A percentile compares a stretch with the other conserved stretches of the same genome.
These are phyloP conservation scores for Diaporthe citrichinensis DNA, from an alignment of 2,329 filamentous ascomycete genomes.

Conservation along the genomic window DNA sequence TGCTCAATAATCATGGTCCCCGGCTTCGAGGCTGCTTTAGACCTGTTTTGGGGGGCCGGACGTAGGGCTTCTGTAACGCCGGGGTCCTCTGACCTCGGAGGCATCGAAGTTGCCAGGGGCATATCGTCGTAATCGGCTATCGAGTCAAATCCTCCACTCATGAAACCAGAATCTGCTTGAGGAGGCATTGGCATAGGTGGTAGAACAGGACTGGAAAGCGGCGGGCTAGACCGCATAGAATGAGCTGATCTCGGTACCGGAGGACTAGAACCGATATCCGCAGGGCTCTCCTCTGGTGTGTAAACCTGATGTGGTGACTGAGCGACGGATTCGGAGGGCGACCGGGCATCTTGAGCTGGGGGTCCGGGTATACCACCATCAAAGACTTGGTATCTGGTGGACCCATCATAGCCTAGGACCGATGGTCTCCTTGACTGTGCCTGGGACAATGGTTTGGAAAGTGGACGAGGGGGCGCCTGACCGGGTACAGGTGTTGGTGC, in stretches of 20 bases:
- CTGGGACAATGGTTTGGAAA: constrained; percentile 50
- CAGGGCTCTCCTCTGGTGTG: constrained; percentile 76
- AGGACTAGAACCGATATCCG: constrained; percentile 90
- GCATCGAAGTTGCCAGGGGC: constrained; percentile 56
- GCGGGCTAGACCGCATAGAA: constrained; percentile 71
- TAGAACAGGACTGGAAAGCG: constrained; percentile 84
- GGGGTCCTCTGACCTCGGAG: constrained; percentile 41
- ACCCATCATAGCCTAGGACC: constrained; percentile 50
- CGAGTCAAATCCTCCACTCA: constrained; percentile 83
- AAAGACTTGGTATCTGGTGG: constrained; percentile 47
- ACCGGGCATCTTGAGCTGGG: constrained; percentile 65
- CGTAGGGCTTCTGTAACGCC: constrained; percentile 27
- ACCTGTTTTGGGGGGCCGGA: constrained; percentile 5
- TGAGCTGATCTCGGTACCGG: constrained; percentile 78
- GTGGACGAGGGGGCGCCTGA: constrained; percentile 48
- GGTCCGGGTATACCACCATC: constrained; percentile 57
- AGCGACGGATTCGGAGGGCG: constrained; percentile 65
- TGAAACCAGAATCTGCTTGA: constrained; percentile 84
- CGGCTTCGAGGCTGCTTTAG: constrained; percentile 26
- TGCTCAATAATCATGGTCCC: constrained; percentile 51
- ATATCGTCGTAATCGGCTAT: constrained; percentile 74
- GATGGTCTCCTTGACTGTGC: constrained; percentile 72
- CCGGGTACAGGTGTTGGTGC: constrained; percentile 83
- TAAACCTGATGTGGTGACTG: constrained; percentile 65
- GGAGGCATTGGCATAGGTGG: constrained; percentile 73